phyloP scores from a whole-genome alignment of 306 rosid species.

The Hippophae rhamnoides region DNA sequence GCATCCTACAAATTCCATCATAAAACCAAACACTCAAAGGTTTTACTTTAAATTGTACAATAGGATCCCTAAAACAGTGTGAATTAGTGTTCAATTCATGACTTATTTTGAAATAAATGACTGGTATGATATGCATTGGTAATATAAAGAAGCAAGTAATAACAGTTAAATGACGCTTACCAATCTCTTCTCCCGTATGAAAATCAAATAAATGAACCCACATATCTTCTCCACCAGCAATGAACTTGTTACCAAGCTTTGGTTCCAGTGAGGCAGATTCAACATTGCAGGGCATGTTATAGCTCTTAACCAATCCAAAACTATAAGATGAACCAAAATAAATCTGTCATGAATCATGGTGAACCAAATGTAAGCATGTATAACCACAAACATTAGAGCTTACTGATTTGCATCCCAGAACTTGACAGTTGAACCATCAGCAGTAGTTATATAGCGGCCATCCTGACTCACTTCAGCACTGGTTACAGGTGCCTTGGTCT shows the following conservation, averaged over 20 bases:
- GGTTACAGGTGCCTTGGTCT: slow-evolving; percentile 69
- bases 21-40: not conserved
- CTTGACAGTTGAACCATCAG: slow-evolving; percentile 82
- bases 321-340: slow-evolving; percentile 28
- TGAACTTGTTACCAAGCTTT: slow-evolving; percentile 77
- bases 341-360: slow-evolving; percentile 16
- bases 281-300: slow-evolving; percentile 82
- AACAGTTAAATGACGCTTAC: slow-evolving; percentile 25
- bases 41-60: not conserved
- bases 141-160: too few relatives aligned
- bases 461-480: slow-evolving; percentile 96
- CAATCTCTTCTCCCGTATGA: slow-evolving; percentile 88
- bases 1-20: slow-evolving; percentile 56
- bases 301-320: slow-evolving; percentile 90
- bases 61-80: too few relatives aligned
- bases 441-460: slow-evolving; percentile 81
- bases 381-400: slow-evolving; percentile 17
- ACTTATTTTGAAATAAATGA: not conserved
- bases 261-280: slow-evolving; percentile 98
- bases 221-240: slow-evolving; percentile 99
- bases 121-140: not conserved
- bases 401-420: slow-evolving; percentile 95
- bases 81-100: not conserved
- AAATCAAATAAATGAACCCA: slow-evolving; percentile 92
- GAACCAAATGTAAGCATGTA: slow-evolving; percentile 4